These are phyloP conservation scores for Perkinsela sp. DNA, from an alignment of 208 protist species.

Conservation along the genomic window DNA sequence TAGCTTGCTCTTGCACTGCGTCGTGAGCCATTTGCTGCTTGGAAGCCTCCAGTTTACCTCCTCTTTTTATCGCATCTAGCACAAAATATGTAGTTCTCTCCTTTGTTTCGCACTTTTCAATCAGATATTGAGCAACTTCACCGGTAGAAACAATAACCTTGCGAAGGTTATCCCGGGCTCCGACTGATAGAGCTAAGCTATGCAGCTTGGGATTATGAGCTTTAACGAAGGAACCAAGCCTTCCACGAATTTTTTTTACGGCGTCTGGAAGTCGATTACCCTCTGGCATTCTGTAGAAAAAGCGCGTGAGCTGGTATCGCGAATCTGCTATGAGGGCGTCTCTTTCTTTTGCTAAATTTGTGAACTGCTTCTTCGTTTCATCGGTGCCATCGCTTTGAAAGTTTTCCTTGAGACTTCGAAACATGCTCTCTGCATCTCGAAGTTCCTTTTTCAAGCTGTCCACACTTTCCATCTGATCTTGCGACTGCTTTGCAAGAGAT, in stretches of 20 bases:
- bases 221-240: constrained; percentile 73
- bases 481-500: not conserved
- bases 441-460: not conserved
- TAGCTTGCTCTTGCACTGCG: constrained; percentile 6
- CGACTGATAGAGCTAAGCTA: constrained; percentile 66
- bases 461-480: not conserved
- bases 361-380: not conserved
- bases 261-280: constrained; percentile 3
- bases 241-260: constrained; percentile 38
- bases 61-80: not conserved
- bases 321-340: not conserved
- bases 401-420: not conserved
- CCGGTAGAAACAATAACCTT: constrained; percentile 81
- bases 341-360: not conserved
- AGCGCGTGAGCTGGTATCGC: not conserved
- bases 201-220: constrained; percentile 22
- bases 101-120: constrained; percentile 13
- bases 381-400: not conserved
- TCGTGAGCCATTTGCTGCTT: not conserved
- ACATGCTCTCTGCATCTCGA: not conserved
- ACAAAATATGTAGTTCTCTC: not conserved
- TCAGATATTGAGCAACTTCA: constrained; percentile 58
- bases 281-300: not conserved
- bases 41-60: not conserved
- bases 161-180: constrained; percentile 61